phyloP scores from a whole-genome alignment of 2,329 filamentous ascomycete species.

The Thermomyces lanuginosus region DNA sequence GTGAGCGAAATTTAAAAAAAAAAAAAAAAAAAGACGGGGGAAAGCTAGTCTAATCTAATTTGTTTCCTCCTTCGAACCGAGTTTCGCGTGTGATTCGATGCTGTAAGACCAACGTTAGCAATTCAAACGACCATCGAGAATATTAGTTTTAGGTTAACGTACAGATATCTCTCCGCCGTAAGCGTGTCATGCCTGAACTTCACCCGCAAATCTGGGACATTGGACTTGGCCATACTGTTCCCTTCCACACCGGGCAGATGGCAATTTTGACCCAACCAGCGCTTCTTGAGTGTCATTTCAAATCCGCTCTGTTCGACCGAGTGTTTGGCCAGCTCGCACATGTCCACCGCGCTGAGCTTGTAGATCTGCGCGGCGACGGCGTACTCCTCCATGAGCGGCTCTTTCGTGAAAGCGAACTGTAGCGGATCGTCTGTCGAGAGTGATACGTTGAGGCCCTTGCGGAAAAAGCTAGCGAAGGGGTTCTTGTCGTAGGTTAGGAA shows the following conservation, averaged over 20 bases:
- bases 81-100: too few species aligned
- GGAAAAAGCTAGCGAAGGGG: conserved; percentile 90
- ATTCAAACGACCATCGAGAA: too few species aligned
- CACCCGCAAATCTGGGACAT: conserved; percentile 83
- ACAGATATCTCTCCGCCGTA: conserved; percentile 71
- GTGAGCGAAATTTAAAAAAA: too few species aligned
- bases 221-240: conserved; percentile 89
- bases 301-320: conserved; percentile 92
- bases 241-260: conserved; percentile 62
- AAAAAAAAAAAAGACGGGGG: too few species aligned
- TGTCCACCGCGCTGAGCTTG: conserved; percentile 89
- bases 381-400: conserved; percentile 95
- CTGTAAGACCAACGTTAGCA: too few species aligned
- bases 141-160: conserved; percentile 16
- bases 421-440: conserved; percentile 92
- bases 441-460: conserved; percentile 84
- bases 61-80: too few species aligned
- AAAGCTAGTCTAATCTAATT: too few species aligned
- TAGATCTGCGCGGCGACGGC: conserved; percentile 97
- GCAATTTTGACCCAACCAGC: conserved; percentile 75
- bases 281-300: conserved; percentile 71
- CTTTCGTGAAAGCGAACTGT: conserved; percentile 96
- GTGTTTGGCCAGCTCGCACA: conserved; percentile 96
- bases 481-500: conserved; percentile 96
- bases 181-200: conserved; percentile 80